phyloP scores from a whole-genome alignment of 2,329 filamentous ascomycete species.

The Penicillium brevicompactum region DNA sequence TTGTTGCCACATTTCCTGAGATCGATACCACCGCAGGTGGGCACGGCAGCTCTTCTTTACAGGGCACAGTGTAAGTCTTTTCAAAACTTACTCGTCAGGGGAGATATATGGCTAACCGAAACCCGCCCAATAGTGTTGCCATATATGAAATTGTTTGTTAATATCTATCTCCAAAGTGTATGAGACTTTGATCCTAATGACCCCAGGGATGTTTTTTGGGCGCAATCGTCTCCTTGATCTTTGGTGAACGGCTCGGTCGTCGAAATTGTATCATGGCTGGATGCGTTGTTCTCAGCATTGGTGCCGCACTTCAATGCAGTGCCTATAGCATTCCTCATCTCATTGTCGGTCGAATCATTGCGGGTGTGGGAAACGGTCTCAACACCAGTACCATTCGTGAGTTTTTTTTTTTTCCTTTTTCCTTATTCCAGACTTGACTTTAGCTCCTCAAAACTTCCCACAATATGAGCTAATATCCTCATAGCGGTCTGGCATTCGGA shows the following conservation, averaged over 20 bases:
- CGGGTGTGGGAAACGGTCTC: constrained; percentile 54
- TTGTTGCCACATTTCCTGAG: constrained; percentile 29
- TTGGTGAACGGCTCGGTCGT: constrained; percentile 53
- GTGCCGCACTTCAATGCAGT: constrained; percentile 31
- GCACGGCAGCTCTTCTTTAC: constrained; percentile 45
- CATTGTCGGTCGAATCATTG: constrained; percentile 52
- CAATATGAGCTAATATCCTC: neutral
- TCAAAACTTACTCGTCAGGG: neutral
- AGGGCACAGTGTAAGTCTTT: constrained; percentile 44
- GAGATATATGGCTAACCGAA: neutral
- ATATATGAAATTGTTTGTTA: constrained; percentile 47
- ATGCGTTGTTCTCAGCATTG: constrained; percentile 31
- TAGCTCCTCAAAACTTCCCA: too few species aligned
- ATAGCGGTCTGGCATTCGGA: constrained; percentile 35
- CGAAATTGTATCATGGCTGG: constrained; percentile 52
- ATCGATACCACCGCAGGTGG: constrained; percentile 35
- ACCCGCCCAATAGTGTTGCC: constrained; percentile 33
- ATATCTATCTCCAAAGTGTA: neutral
- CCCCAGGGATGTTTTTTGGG: constrained; percentile 59
- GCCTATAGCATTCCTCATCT: constrained; percentile 39
- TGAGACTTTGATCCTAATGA: neutral
- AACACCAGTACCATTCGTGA: constrained; percentile 42
- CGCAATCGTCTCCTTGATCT: constrained; percentile 43
- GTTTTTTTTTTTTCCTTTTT: constrained; percentile 15
- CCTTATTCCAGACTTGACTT: neutral